A percentile compares a stretch with the other conserved stretches of the same genome.
Evolutionary conservation across 2,329 filamentous ascomycete species (phyloP).

Genomic region (Diaporthe aspalathi): DNA sequence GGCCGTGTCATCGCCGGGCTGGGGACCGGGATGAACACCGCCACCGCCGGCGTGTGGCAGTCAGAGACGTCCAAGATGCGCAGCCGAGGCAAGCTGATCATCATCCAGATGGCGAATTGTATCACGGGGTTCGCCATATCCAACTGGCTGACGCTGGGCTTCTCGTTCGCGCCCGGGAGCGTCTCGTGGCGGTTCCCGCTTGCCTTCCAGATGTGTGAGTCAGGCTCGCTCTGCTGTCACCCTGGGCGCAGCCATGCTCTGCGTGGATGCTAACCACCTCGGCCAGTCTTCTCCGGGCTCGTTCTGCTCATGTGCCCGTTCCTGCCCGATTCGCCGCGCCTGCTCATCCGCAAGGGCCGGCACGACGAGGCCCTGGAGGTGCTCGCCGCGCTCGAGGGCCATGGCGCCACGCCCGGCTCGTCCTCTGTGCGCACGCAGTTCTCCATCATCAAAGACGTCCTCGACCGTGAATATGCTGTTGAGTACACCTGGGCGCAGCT

Average conservation of each 20-base stretch:
- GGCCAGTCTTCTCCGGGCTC: slow-evolving; percentile 50
- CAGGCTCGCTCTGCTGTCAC: not conserved
- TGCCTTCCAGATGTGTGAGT: slow-evolving; percentile 49
- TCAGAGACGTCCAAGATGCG: slow-evolving; percentile 42
- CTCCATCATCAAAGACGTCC: slow-evolving; percentile 50
- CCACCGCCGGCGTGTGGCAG: slow-evolving; percentile 41
- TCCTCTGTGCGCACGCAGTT: slow-evolving; percentile 47
- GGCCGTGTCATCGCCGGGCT: slow-evolving; percentile 40
- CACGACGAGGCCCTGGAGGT: slow-evolving; percentile 41
- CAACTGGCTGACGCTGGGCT: slow-evolving; percentile 42
- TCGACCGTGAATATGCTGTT: slow-evolving; percentile 57
- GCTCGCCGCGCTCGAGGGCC: slow-evolving; percentile 44
- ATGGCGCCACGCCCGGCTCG: slow-evolving; percentile 46
- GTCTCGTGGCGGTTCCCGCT: slow-evolving; percentile 42
- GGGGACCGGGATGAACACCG: slow-evolving; percentile 42
- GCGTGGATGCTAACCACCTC: slow-evolving; percentile 42
- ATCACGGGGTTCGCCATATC: slow-evolving; percentile 55
- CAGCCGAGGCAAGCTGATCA: slow-evolving; percentile 43
- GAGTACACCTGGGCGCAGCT: slow-evolving; percentile 58
- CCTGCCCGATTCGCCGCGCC: slow-evolving; percentile 41
- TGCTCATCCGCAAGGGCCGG: slow-evolving; percentile 41
- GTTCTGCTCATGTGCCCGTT: slow-evolving; percentile 42
- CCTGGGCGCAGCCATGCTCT: rapidly evolving
- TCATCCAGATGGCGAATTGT: slow-evolving; percentile 47
- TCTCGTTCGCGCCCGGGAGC: slow-evolving; percentile 41